Conservation (phyloP, 192 early-diverging fungal genomes). For the Mortierella antarctica region DNA sequence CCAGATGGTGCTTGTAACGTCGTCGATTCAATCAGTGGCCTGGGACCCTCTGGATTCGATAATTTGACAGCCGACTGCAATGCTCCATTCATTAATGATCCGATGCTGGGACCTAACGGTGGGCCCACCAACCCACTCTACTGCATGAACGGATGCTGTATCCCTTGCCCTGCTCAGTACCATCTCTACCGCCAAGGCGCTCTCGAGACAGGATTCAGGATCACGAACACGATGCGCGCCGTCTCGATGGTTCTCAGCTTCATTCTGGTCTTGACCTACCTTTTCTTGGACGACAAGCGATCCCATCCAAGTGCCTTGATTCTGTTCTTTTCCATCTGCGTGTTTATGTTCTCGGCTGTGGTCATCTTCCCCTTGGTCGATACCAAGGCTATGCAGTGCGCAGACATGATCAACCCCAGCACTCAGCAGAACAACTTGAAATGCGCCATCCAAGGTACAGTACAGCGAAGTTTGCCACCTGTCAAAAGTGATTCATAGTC, state of each 20-base stretch:
- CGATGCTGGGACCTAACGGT: conserved; percentile 23
- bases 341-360: conserved; percentile 62
- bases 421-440: conserved; percentile 58
- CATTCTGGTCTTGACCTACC: conserved; percentile 58
- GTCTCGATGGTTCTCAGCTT: conserved; percentile 53
- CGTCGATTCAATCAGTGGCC: background rate
- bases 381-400: conserved; percentile 58
- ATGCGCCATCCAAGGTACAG: conserved; percentile 61
- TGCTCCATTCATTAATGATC: conserved; percentile 56
- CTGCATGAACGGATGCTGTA: conserved; percentile 61
- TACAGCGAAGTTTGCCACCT: background rate
- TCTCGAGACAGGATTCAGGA: conserved; percentile 51
- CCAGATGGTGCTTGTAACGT: conserved; percentile 27
- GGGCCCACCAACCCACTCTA: conserved; percentile 23
- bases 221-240: conserved; percentile 56
- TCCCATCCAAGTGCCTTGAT: conserved; percentile 62
- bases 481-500: background rate
- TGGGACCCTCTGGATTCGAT: conserved; percentile 6
- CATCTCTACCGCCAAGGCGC: conserved; percentile 55
- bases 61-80: conserved; percentile 42
- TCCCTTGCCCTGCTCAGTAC: conserved; percentile 65
- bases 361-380: conserved; percentile 61
- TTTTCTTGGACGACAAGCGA: conserved; percentile 58
- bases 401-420: conserved; percentile 41
- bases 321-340: conserved; percentile 53